Base-by-base conservation (phyloP, 1,139 yeast genomes). In the Magnusiomyces suaveolens region DNA sequence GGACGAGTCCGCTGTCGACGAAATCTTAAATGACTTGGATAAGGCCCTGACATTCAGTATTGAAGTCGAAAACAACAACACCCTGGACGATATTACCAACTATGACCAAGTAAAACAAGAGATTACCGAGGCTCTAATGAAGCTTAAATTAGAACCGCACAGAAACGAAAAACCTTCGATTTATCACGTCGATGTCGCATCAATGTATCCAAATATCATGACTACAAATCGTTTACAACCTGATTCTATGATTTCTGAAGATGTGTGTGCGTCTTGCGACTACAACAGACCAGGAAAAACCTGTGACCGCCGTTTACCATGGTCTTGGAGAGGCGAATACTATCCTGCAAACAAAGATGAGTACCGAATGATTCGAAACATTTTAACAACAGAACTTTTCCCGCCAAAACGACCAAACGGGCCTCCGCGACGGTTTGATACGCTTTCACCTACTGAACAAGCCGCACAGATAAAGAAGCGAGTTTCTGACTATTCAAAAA, bases 181-280 rank as follows among this genome's bases (percentile, higher is more conserved):
- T 60, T 94, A 94, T 65, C 99, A 94, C 68, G 96, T 94, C 46
- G 99, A 94, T 74, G 99, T 94, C 54, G 97, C 99, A 0, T 92
- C 98, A 0, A 94, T 94, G 99, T 94, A 94, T 66, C 99, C 99
- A 2, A 92, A 94, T 67, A 94, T 94, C 65, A 94, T 94, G 97
- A 88, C 96, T 2, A 87, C 98, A 0, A 94, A 94, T 70, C 81
- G 99, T 66, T 75, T 94, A 54, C 99, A 94, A 68, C 99, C 99
- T 0, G 99, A 94, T 69, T 90, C 98, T 1, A 92, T 94, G 89
- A 90, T 92, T 63, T 75, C 85, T 0, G 98, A 92, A 66, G 88
- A 88, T 62, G 96, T 89, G 64, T 94, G 98, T 72, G 98, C 98
- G 0, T 82, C 95, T 43, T 94, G 99, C 74, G 98, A 94, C 64